Base-by-base conservation (phyloP, 306 rosid genomes). In the Arachis hypogaea region DNA sequence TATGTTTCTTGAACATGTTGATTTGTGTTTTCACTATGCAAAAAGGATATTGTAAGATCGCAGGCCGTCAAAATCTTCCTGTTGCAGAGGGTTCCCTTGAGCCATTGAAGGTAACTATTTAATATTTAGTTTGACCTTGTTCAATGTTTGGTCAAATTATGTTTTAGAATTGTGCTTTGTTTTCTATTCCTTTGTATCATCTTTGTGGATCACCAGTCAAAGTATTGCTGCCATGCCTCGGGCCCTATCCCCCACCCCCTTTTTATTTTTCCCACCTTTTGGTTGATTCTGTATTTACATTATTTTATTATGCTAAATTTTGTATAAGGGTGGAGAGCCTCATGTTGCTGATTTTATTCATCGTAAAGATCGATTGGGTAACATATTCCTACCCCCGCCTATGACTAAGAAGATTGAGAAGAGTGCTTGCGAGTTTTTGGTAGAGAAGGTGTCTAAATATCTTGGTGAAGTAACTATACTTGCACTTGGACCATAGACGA, bases 11-110 rank as follows among this genome's bases (percentile, higher is more conserved):
- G 82, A 76, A 76, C 41, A 12, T 72, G 64, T 66, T 85, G 90
- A 89, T 89, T 89, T 72, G 77, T 81, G 59, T 71, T 80, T 78
- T 83, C 63, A 68, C 77, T 84, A 63, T 81, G 86, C 91, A 88
- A 92, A 90, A 90, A 92, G 97, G 83, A 94, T 84, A 94, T 97
- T 94, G 99, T 94, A 97, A 89, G 92, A 87, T 94, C 29, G 96
- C 97, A 77, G 95, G 96, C 77, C 66, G 87, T 85, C 73, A 80
- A 69, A 70, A 77, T 83, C 60, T 94, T 80, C 85, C 99, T 33
- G 97, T 94, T 80, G 96, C 97, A 1, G 84, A 89, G 83, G 99
- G 99, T 46, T 92, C 83, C 73, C 40, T 70, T 11, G 97, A 55
- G 80, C 95, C 99, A 51, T 76, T 94, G 71, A 94, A 90, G 96